phyloP scores from a whole-genome alignment of 495 filamentous ascomycete species.

The Hyaloscypha hepaticicola region DNA sequence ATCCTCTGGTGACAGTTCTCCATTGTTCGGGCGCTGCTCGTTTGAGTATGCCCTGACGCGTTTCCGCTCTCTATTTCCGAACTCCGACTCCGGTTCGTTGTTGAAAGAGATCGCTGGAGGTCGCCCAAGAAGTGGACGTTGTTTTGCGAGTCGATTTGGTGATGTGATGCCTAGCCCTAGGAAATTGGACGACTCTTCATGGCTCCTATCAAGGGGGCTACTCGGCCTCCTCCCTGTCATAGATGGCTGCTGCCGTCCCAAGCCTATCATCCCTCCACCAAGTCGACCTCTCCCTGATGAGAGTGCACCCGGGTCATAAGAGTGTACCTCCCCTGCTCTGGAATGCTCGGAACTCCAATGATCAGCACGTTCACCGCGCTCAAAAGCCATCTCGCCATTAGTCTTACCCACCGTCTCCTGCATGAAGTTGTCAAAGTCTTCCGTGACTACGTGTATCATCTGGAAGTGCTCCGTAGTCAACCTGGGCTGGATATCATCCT shows the following conservation, averaged over 20 bases:
- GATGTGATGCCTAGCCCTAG: background rate
- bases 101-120: background rate
- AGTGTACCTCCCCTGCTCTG: background rate
- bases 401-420: background rate
- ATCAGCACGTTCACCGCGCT: background rate
- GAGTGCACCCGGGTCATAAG: background rate
- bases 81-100: background rate
- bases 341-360: background rate
- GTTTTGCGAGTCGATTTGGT: background rate
- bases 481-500: background rate
- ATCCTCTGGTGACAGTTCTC: background rate
- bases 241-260: background rate
- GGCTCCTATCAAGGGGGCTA: background rate
- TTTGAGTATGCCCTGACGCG: background rate
- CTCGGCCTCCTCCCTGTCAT: background rate
- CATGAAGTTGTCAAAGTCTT: slow-evolving; percentile 3
- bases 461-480: background rate
- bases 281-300: background rate
- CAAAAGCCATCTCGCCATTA: background rate
- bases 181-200: background rate
- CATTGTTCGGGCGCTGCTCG: background rate
- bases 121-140: background rate
- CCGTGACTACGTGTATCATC: background rate
- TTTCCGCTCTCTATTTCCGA: background rate
- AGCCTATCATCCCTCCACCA: background rate